A percentile compares a stretch with the other conserved stretches of the same genome.
These are phyloP conservation scores for Solanum pimpinellifolium DNA, from an alignment of 257 asterid species.

Conservation along the genomic window DNA sequence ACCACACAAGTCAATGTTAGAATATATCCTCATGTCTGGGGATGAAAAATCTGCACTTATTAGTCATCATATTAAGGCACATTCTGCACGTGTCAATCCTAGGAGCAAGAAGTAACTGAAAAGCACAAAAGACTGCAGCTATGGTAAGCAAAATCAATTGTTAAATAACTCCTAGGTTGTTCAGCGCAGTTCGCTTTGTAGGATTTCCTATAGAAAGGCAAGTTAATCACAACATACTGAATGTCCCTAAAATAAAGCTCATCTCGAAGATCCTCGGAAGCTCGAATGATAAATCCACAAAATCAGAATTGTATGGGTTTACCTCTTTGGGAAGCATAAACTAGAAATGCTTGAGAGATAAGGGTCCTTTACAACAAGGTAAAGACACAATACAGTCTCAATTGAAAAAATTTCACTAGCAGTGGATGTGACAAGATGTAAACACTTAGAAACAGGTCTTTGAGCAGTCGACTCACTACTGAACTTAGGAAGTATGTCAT, in stretches of 20 bases:
- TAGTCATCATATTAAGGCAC: background rate
- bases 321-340: background rate
- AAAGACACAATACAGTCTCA: background rate
- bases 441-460: background rate
- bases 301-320: background rate
- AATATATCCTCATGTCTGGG: background rate
- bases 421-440: background rate
- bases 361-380: background rate
- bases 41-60: background rate
- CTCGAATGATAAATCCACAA: background rate
- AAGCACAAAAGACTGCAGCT: background rate
- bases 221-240: background rate
- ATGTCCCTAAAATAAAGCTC: background rate
- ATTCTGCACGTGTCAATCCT: background rate
- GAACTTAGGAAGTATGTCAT: background rate
- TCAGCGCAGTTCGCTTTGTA: background rate
- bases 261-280: background rate
- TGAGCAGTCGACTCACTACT: background rate
- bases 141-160: background rate
- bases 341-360: background rate
- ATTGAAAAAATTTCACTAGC: background rate
- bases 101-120: background rate
- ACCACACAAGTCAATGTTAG: background rate
- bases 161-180: background rate
- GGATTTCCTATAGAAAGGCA: background rate